Evolutionary conservation across 345 rosid species (phyloP), one percentile per base, ranked within the genome.

Genomic region (Cardamine occulta): DNA sequence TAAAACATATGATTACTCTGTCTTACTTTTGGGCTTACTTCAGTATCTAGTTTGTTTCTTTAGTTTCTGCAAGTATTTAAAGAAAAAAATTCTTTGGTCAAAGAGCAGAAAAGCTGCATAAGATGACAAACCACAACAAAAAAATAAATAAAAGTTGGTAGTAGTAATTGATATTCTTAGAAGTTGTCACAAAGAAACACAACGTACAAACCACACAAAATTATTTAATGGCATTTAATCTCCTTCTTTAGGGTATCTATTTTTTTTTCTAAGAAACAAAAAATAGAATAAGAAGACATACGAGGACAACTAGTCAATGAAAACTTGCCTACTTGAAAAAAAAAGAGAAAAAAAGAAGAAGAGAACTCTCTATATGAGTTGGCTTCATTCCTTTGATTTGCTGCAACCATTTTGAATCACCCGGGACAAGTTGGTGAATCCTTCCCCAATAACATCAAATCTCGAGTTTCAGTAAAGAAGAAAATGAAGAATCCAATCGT

Each of bases 401-500:
- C 9, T 66, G 42, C 40, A 66, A 47, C 66, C 15, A 48, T 66
- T 34, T 74, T 58, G 28, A 63, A 63, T 40, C 60, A 34, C 48
- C 21, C 8, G 17, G 52, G 29, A 59, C 7, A 35, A 39, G 13
- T 47, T 12, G 17, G 15, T 44, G 53, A 64, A 11, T 19, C 51
- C 51, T 66, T 35, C 8, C 21, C 8, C 1, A 7, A 34, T 23
- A 26, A 39, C 0, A 70, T 14, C 21, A 17, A 65, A 37, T 19
- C 7, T 24, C 7, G 31, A 75, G 24, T 12, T 58, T 58, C 23
- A 35, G 59, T 7, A 28, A 26, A 24, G 3, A 24, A 2, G 17
- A n/a, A 40, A 68, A 39, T 71, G 76, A 77, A 77, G 34, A 57
- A 23, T 13, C 49, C 62, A 31, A 31, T 64, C 17, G 89, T 91